Conservation (phyloP, 192 early-diverging fungal genomes). For the Entrophospora sp. region DNA sequence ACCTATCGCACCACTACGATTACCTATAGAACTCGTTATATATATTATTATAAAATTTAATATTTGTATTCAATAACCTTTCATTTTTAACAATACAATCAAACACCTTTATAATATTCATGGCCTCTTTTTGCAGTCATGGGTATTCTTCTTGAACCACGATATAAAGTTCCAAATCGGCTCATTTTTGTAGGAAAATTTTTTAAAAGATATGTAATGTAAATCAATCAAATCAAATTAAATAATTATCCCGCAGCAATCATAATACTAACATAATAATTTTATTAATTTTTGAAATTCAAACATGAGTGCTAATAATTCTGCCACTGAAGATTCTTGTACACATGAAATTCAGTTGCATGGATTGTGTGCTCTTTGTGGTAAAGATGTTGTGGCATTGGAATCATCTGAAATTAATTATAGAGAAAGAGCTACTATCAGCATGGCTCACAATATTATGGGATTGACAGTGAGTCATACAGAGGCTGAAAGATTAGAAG, state of each 20-base stretch:
- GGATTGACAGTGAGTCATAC: conserved; percentile 61
- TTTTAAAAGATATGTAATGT: not conserved
- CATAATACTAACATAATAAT: not conserved
- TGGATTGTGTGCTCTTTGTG: conserved; percentile 78
- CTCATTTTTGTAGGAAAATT: not conserved
- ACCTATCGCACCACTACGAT: conserved; percentile 54
- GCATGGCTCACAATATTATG: conserved; percentile 64
- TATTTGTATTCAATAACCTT: not conserved
- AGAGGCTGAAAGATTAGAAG: conserved; percentile 66
- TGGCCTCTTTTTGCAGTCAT: conserved; percentile 50
- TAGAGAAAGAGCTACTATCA: conserved; percentile 56
- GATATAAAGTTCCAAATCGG: not conserved
- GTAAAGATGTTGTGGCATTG: conserved; percentile 50
- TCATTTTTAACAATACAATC: not conserved
- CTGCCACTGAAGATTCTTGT: conserved; percentile 43
- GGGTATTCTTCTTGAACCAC: conserved; percentile 27
- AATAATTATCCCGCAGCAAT: not conserved
- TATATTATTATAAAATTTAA: not conserved
- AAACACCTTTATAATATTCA: conserved; percentile 49
- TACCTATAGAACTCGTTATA: conserved; percentile 33
- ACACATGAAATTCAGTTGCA: conserved; percentile 64
- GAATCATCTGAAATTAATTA: conserved; percentile 30
- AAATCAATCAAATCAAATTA: not conserved
- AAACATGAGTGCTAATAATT: not conserved
- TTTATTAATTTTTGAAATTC: not conserved